phyloP scores from a whole-genome alignment of 2,329 filamentous ascomycete species.

The Graphilbum fragrans region DNA sequence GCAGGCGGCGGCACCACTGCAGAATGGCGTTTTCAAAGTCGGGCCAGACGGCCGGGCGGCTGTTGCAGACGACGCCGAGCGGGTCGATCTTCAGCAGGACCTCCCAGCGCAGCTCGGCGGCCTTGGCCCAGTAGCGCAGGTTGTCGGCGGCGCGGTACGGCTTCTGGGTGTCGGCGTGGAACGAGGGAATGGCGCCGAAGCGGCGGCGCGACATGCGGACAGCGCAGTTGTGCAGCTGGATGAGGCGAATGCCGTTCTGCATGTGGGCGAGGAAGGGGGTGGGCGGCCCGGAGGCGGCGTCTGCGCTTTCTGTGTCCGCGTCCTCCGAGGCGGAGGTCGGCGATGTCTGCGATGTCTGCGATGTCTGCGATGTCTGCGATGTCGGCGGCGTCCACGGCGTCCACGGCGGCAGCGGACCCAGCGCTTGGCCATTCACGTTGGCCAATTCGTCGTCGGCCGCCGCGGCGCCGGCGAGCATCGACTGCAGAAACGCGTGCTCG shows the following conservation, averaged over 20 bases:
- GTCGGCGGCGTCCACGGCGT: background rate
- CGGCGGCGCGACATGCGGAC: conserved; percentile 74
- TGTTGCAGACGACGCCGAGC: conserved; percentile 72
- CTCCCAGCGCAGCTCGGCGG: conserved; percentile 89
- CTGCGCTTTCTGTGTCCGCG: conserved; percentile 12
- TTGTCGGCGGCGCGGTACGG: conserved; percentile 93
- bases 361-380: background rate
- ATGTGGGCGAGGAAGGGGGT: conserved; percentile 64
- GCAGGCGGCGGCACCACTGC: conserved; percentile 70
- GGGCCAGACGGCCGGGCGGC: conserved; percentile 56
- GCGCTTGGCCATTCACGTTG: background rate
- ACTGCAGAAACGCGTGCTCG: conserved; percentile 70
- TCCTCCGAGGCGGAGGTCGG: conserved; percentile 57
- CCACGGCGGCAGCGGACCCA: background rate
- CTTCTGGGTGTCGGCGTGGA: conserved; percentile 86
- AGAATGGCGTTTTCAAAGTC: conserved; percentile 75
- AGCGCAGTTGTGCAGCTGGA: conserved; percentile 80
- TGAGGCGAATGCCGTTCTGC: conserved; percentile 67
- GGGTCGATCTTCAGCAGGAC: conserved; percentile 73
- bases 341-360: conserved; percentile 34
- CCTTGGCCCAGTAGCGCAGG: conserved; percentile 90
- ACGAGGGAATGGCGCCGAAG: conserved; percentile 80
- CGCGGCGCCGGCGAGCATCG: conserved; percentile 35
- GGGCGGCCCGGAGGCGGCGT: conserved; percentile 27
- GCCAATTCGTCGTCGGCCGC: conserved; percentile 15